Evolutionary conservation across 768 basidiomycete species (phyloP).

Genomic region (Tricholoma sp.): DNA sequence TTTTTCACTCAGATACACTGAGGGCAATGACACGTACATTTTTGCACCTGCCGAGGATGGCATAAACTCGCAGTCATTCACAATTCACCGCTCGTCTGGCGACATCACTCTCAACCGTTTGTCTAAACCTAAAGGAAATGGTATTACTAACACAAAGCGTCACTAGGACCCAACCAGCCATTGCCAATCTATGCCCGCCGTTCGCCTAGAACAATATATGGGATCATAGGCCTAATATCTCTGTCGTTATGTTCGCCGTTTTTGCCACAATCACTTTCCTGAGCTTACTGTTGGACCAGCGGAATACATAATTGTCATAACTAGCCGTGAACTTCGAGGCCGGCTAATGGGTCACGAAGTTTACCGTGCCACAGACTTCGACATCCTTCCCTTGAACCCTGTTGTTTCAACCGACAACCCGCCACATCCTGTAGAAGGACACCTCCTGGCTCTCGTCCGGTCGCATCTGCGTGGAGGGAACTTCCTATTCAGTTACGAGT

Average conservation of each 20-base stretch:
- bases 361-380: conserved; percentile 86
- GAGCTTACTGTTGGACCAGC: conserved; percentile 42
- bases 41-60: conserved; percentile 63
- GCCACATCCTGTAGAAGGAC: conserved; percentile 83
- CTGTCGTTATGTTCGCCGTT: conserved; percentile 54
- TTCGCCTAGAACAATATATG: conserved; percentile 64
- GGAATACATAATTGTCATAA: conserved; percentile 89
- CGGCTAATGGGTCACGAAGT: conserved; percentile 82
- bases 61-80: conserved; percentile 58
- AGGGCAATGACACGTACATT: conserved; percentile 71
- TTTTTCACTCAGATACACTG: conserved; percentile 48
- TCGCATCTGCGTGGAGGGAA: conserved; percentile 76
- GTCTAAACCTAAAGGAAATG: conserved; percentile 15
- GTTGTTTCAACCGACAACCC: conserved; percentile 61
- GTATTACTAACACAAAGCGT: conserved; percentile 5
- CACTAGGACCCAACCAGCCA: conserved; percentile 47
- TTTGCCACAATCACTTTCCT: neutral
- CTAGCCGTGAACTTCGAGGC: conserved; percentile 72
- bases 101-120: conserved; percentile 68
- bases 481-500: conserved; percentile 88
- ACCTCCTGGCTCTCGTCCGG: conserved; percentile 80
- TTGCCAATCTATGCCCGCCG: conserved; percentile 53
- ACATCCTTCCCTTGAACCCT: conserved; percentile 82
- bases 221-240: conserved; percentile 74
- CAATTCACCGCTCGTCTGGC: conserved; percentile 69